These are phyloP conservation scores for Rhizoclosmatium globosum DNA, from an alignment of 192 early-diverging fungal species.

Conservation along the genomic window DNA sequence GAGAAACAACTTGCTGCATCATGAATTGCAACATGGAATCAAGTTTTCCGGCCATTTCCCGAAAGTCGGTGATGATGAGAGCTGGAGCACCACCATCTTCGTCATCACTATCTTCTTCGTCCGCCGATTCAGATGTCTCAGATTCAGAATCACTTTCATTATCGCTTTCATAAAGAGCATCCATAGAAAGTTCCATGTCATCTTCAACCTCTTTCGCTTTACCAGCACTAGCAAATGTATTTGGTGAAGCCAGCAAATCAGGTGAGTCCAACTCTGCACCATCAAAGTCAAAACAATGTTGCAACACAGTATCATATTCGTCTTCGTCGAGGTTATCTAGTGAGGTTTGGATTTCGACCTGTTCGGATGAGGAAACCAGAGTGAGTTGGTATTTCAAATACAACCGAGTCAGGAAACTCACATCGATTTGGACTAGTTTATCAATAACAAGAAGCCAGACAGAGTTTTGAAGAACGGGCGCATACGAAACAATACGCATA, in stretches of 20 bases:
- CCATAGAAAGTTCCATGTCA: conserved; percentile 23
- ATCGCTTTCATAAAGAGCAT: conserved; percentile 28
- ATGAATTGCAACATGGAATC: conserved; percentile 69
- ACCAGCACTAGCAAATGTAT: conserved; percentile 12
- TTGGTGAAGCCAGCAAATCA: neutral
- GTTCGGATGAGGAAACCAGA: neutral
- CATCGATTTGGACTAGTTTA: conserved; percentile 87
- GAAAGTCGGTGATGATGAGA: conserved; percentile 9
- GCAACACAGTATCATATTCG: conserved; percentile 50
- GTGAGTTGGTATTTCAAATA: neutral
- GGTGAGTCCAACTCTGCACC: conserved; percentile 39
- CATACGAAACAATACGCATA: conserved; percentile 79
- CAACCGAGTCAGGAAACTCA: conserved; percentile 42
- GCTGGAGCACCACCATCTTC: conserved; percentile 51
- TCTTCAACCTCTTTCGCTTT: neutral
- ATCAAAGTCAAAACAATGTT: conserved; percentile 60
- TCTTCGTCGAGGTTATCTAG: conserved; percentile 83
- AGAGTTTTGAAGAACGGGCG: conserved; percentile 70
- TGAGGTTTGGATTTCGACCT: conserved; percentile 90
- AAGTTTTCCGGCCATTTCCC: conserved; percentile 32
- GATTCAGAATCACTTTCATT: conserved; percentile 22
- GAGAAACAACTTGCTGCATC: neutral
- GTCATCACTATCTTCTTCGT: conserved; percentile 62
- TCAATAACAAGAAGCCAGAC: conserved; percentile 81
- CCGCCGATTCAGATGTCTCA: conserved; percentile 37